Conservation (phyloP, 768 basidiomycete genomes). For the Auriscalpium vulgare region DNA sequence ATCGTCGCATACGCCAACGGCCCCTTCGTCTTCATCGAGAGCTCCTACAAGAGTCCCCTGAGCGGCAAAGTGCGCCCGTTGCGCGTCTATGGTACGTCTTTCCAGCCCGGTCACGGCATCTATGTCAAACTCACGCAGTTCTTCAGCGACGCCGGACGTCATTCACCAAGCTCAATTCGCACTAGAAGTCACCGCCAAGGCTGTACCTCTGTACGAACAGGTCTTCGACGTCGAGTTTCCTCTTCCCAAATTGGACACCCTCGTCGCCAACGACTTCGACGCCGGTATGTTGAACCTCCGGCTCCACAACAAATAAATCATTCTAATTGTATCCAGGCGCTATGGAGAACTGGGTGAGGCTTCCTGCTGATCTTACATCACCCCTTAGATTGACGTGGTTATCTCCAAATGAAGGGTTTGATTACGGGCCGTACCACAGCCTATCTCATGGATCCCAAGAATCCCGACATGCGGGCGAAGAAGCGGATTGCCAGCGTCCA, state of each 20-base stretch:
- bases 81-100: conserved; percentile 63
- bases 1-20: conserved; percentile 86
- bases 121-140: conserved; percentile 21
- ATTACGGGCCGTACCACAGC: conserved; percentile 85
- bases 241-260: conserved; percentile 88
- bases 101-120: not conserved
- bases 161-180: conserved; percentile 82
- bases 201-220: conserved; percentile 83
- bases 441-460: conserved; percentile 71
- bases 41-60: conserved; percentile 69
- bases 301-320: no score
- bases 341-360: conserved; percentile 82
- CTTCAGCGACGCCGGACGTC: conserved; percentile 66
- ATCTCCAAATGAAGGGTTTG: conserved; percentile 40
- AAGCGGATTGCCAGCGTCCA: conserved; percentile 73
- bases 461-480: conserved; percentile 62
- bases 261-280: conserved; percentile 88
- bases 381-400: not conserved
- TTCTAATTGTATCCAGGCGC: conserved; percentile 35
- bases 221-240: conserved; percentile 91
- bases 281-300: conserved; percentile 37
- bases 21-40: conserved; percentile 63
- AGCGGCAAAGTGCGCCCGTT: conserved; percentile 77
- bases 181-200: conserved; percentile 76
- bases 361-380: not conserved